Evolutionary conservation across 768 basidiomycete species (phyloP), one percentile per base, ranked within the genome.

Genomic region (Lactarius tabidus): DNA sequence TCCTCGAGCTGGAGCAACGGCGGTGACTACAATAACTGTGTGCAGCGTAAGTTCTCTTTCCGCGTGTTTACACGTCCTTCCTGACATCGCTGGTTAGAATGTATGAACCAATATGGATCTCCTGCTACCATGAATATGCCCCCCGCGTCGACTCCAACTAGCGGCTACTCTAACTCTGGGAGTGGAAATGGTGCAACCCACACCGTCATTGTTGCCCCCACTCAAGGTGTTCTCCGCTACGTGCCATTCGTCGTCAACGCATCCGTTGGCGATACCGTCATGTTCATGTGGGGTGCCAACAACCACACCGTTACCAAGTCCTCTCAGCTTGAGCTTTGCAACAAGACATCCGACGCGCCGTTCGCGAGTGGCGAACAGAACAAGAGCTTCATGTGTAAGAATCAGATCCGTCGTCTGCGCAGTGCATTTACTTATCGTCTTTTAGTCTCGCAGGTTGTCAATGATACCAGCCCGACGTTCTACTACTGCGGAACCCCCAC

Each of bases 301-400:
- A 84, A 83, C 72, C 90, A 91, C 80, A 92, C 90, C 36, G 91
- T 92, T 71, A 93, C 91, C 70, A 89, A 91, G 79, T 84, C 84
- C 20, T 90, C 89, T 0, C 72, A 78, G 54, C 80, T 90, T 64
- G 72, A 76, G 5, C 81, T 85, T 65, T 93, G 91, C 84, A 93
- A 93, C 84, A 85, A 85, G 77, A 82, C 87, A 26, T 65, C 72
- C 26, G 83, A 84, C 57, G 71, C 71, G 23, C 80, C 80, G 45
- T 92, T 92, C 79, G 77, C 83, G 10, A 86, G 88, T 36, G 91
- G 91, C 70, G 71, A 70, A 52, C 89, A 90, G 63, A 78, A 85
- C 78, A 76, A 81, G 75, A 79, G 74, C 77, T 88, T 87, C 78
- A 79, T 82, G 63, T 91, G 85, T 85, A 67, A 57, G 68, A 26